Evolutionary conservation across 208 protist species (phyloP).

Genomic region (Trypanosoma scelopori): DNA sequence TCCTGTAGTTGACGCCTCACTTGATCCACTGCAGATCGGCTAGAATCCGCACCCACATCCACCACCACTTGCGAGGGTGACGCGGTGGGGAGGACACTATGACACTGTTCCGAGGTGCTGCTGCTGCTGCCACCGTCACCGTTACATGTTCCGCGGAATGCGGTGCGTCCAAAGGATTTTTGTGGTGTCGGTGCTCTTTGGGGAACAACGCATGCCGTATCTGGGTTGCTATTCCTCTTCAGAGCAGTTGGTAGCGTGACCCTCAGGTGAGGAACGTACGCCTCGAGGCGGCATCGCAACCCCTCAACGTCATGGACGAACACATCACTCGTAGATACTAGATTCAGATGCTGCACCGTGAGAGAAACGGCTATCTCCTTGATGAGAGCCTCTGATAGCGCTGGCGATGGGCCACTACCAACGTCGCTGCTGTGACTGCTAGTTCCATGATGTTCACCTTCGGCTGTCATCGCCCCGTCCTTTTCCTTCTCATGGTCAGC

Average conservation of each 20-base stretch:
- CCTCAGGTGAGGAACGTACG: background rate
- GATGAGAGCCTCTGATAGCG: slow-evolving; percentile 15
- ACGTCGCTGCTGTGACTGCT: background rate
- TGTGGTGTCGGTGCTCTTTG: background rate
- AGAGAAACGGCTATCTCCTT: slow-evolving; percentile 26
- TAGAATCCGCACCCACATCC: background rate
- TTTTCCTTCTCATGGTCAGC: background rate
- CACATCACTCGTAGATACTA: slow-evolving; percentile 21
- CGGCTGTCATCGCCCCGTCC: background rate
- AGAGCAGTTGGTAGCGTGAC: background rate
- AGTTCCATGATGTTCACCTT: background rate
- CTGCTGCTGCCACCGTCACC: background rate
- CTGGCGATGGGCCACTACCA: background rate
- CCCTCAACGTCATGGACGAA: slow-evolving; percentile 22
- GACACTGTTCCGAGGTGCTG: background rate
- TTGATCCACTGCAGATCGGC: background rate
- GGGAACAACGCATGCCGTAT: background rate
- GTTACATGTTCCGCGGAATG: background rate
- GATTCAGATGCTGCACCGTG: slow-evolving; percentile 18
- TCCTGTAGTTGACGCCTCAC: slow-evolving; percentile 5
- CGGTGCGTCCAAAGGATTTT: background rate
- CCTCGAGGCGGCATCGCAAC: slow-evolving; percentile 6
- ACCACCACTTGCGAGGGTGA: background rate
- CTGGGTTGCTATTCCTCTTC: background rate
- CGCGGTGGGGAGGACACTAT: background rate